Base-by-base conservation (phyloP, 352 stramenopile genomes). In the Phytophthora europaea region DNA sequence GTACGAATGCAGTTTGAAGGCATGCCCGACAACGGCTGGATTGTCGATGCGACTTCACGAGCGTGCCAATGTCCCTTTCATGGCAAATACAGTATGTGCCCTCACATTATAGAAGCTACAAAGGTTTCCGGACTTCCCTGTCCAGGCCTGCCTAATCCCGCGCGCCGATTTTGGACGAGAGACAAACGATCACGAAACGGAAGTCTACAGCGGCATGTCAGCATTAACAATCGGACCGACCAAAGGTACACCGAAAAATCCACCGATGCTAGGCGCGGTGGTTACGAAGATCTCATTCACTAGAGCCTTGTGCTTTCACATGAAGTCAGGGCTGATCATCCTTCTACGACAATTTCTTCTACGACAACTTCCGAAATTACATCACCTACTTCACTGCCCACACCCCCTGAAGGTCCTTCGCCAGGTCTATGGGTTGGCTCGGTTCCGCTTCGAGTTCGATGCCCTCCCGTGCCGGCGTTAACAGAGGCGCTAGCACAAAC, bases 1-100 rank as follows among this genome's bases (percentile, higher is more conserved):
- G 15, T 66, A 3, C 23, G 43, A 13, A 62, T 54, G 18, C 38
- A 55, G 3, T 69, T 20, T 10, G 31, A 65, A 34, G 43, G 16
- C 12, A 65, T 71, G 43, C 33, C 54, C 0, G 28, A 7, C 2
- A n/a, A 54, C 1, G 64, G 55, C 1, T 71, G 64, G 62, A 48
- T 69, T 9, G 52, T 69, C 5, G 38, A 62, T n/a, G 50, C 38
- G 7, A 23, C n/a, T 4, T 48, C 64, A 23, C 65, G 50, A 36
- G 16, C 53, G 6, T 70, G 53, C 22, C 63, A 70, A 6, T 64
- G 53, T 13, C 43, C 20, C 3, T 71, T 71, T 33, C 52, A 52
- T 13, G 7, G 5, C 4, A 65, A 65, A n/a, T 65, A 53, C 10
- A 61, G 36, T 7, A 60, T 65, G 43, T 71, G 64, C 13, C 12